A percentile compares a stretch with the other conserved stretches of the same genome.
Conservation (phyloP, 805 yeast species). For the Kazachstania martiniae region DNA sequence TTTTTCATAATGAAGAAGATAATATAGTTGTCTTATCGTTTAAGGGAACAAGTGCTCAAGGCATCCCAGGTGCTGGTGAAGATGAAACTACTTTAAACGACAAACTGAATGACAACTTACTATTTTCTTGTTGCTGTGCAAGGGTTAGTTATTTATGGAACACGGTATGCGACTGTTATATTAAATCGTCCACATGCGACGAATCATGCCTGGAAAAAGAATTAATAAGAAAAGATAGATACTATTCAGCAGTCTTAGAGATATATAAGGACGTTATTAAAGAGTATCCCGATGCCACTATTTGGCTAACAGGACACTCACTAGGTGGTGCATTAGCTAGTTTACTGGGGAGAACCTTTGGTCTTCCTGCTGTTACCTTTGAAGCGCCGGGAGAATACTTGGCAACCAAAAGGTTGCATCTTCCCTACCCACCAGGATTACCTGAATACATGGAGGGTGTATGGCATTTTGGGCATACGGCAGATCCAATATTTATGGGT, state of each 20-base stretch:
- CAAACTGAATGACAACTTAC: slow-evolving; percentile 73
- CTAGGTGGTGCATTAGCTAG: slow-evolving; percentile 83
- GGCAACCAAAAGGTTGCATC: slow-evolving; percentile 73
- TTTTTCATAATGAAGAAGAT: slow-evolving; percentile 56
- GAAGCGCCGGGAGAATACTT: slow-evolving; percentile 90
- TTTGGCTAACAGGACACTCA: slow-evolving; percentile 95
- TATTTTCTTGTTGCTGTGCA: slow-evolving; percentile 95
- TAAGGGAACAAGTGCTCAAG: slow-evolving; percentile 88
- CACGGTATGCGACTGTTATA: slow-evolving; percentile 90
- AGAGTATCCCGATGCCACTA: slow-evolving; percentile 56
- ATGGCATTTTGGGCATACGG: slow-evolving; percentile 95
- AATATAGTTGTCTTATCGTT: slow-evolving; percentile 61
- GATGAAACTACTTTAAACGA: slow-evolving; percentile 76
- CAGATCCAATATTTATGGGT: slow-evolving; percentile 95
- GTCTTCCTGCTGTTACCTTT: slow-evolving; percentile 79
- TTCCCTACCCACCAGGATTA: slow-evolving; percentile 88
- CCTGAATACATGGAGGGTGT: slow-evolving; percentile 69
- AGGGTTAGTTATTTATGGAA: slow-evolving; percentile 85
- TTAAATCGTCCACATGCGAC: slow-evolving; percentile 75
- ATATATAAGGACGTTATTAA: slow-evolving; percentile 61
- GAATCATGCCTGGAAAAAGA: slow-evolving; percentile 78
- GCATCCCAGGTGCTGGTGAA: slow-evolving; percentile 60
- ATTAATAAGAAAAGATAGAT: slow-evolving; percentile 61
- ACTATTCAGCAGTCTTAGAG: slow-evolving; percentile 69
- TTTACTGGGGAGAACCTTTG: slow-evolving; percentile 78